A percentile compares a stretch with the other conserved stretches of the same genome.
phyloP scores from a whole-genome alignment of 192 early-diverging fungal genomes.

The Globomyces pollinis-pini region DNA sequence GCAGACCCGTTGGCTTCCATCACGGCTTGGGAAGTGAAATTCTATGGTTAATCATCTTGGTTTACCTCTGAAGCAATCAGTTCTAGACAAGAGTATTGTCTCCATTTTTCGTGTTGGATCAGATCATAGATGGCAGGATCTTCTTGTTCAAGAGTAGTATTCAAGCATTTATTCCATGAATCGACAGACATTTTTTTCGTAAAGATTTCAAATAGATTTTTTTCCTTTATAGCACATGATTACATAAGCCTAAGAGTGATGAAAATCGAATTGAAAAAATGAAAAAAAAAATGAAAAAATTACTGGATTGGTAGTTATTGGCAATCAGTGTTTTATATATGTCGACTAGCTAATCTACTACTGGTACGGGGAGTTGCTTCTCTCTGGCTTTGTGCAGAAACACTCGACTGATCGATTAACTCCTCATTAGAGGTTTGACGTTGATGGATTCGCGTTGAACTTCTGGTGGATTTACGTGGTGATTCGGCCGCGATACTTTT shows the following conservation, averaged over 20 bases:
- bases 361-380: too few species aligned
- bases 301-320: too few species aligned
- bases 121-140: constrained; percentile 90
- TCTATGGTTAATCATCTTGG: constrained; percentile 34
- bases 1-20: constrained; percentile 99
- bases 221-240: neutral
- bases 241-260: neutral
- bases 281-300: neutral
- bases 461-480: too few species aligned
- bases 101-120: constrained; percentile 95
- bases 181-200: neutral
- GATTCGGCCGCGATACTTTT: too few species aligned
- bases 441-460: too few species aligned
- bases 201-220: neutral
- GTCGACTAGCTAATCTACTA: too few species aligned
- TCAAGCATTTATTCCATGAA: constrained; percentile 51
- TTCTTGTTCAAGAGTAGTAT: constrained; percentile 83
- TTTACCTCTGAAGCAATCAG: constrained; percentile 86
- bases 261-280: neutral
- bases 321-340: too few species aligned
- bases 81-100: constrained; percentile 97
- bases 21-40: constrained; percentile 98
- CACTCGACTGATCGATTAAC: too few species aligned
- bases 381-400: too few species aligned
- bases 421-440: too few species aligned